Evolutionary conservation across 169 alveolate species (phyloP), one percentile per base, ranked within the genome.

Genomic region (Cryptosporidium xiaoi): DNA sequence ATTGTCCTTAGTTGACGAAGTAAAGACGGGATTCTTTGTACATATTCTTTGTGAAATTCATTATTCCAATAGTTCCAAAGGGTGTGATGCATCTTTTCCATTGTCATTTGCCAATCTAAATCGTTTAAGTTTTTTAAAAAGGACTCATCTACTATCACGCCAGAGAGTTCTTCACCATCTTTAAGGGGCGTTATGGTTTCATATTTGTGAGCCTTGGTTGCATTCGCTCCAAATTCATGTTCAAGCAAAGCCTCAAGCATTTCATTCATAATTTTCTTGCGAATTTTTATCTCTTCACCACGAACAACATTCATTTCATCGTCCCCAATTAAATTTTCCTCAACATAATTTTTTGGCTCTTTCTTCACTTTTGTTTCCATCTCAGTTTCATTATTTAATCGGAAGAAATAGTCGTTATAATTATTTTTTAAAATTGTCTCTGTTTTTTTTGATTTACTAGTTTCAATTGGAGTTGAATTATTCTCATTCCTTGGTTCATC

Each of bases 41-140:
- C 66, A 53, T 53, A 71, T 53, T 71, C 68, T 36, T 51, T 53
- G 29, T 71, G 68, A n/a, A 71, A 20, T 18, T 71, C 68, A 56
- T 53, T 71, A 56, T 71, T 55, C 84, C 84, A 71, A 36, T 71
- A 56, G 55, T 71, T 33, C 84, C 84, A 71, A 8, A 71, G 31
- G 48, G 84, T 53, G 31, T 36, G 62, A 53, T 71, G 68, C 56
- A 71, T 71, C 20, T 71, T 71, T 71, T 71, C 84, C 84, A 71
- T 71, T n/a, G 68, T 44, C 15, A 71, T 71, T 56, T 71, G 84
- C 84, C 84, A 71, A 71, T 71, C 84, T 18, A 71, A 24, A 24
- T 51, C 68, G 15, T 51, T 36, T 56, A 71, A 36, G n/a, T 56
- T 34, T 31, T 44, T 33, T 10, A 71, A 55, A 20, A 71, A 71